Conservation (phyloP, 805 yeast genomes). For the Candida anglica region DNA sequence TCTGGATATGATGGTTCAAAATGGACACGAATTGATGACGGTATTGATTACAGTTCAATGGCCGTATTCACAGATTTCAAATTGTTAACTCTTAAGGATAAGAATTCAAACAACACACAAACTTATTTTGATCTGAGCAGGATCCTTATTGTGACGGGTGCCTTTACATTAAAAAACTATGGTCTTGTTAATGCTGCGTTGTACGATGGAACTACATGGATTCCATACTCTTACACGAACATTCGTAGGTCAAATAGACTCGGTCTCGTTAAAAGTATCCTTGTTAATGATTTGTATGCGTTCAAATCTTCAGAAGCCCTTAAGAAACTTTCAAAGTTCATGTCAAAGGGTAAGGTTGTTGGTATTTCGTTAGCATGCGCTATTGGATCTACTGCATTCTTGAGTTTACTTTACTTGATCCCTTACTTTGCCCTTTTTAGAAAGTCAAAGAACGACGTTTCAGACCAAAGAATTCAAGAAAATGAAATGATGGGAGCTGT, state of each 20-base stretch:
- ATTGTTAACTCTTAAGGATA: constrained; percentile 31
- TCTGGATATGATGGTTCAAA: constrained; percentile 42
- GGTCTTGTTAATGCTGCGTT: constrained; percentile 61
- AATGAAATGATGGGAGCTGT: constrained; percentile 42
- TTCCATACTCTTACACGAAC: constrained; percentile 49
- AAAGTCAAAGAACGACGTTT: constrained; percentile 14
- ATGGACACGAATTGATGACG: constrained; percentile 44
- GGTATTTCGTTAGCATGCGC: constrained; percentile 46
- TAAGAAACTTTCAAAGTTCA: constrained; percentile 9
- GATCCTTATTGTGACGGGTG: constrained; percentile 57
- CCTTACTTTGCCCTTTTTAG: constrained; percentile 35
- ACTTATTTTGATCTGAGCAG: constrained; percentile 40
- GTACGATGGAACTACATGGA: constrained; percentile 65
- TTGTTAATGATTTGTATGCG: constrained; percentile 30
- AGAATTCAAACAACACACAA: constrained; percentile 24
- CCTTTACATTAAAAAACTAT: constrained; percentile 41
- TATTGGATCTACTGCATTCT: constrained; percentile 35
- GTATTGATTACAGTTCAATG: constrained; percentile 22
- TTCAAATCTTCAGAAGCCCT: constrained; percentile 34
- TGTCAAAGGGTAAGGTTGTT: constrained; percentile 40
- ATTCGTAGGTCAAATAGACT: constrained; percentile 7
- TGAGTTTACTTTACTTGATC: constrained; percentile 38
- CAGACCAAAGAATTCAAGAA: constrained; percentile 34
- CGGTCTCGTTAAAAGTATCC: constrained; percentile 28
- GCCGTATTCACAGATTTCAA: constrained; percentile 42